Percentiles rank a stretch among this genome's conserved stretches.
Evolutionary conservation across 2,329 filamentous ascomycete genomes (phyloP).

Genomic region (Curvularia spicifera): DNA sequence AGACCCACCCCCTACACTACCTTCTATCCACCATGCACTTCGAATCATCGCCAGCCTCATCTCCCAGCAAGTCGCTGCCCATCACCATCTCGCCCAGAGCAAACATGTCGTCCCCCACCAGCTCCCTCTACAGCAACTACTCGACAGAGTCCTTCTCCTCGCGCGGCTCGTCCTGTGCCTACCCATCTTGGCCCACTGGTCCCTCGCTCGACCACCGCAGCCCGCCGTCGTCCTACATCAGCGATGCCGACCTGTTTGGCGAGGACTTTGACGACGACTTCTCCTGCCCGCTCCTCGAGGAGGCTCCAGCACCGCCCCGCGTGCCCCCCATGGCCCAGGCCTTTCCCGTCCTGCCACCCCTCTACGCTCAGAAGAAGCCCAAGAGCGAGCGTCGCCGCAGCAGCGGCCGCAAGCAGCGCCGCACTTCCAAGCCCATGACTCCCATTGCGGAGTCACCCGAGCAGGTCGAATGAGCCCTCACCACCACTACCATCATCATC

Average conservation of each 20-base stretch:
- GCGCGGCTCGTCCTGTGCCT: slow-evolving; percentile 48
- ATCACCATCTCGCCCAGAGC: slow-evolving; percentile 45
- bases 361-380: slow-evolving; percentile 50
- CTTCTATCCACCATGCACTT: slow-evolving; percentile 43
- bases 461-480: slow-evolving; percentile 44
- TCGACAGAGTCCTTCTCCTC: slow-evolving; percentile 37
- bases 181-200: slow-evolving; percentile 51
- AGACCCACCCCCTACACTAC: slow-evolving; percentile 36
- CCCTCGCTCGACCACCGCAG: slow-evolving; percentile 47
- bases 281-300: slow-evolving; percentile 43
- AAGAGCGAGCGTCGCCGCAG: slow-evolving; percentile 51
- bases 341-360: slow-evolving; percentile 48
- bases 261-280: slow-evolving; percentile 47
- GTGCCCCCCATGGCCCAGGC: slow-evolving; percentile 45
- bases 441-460: slow-evolving; percentile 52
- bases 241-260: slow-evolving; percentile 51
- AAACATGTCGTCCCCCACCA: slow-evolving; percentile 47
- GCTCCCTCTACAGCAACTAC: slow-evolving; percentile 48
- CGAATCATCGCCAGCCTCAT: slow-evolving; percentile 45
- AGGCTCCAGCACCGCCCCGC: slow-evolving; percentile 51
- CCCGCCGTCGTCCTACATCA: slow-evolving; percentile 51
- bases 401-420: slow-evolving; percentile 50
- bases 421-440: slow-evolving; percentile 52
- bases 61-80: slow-evolving; percentile 49
- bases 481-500: not conserved